Evolutionary conservation across 768 basidiomycete genomes (phyloP), one percentile per base, ranked within the genome.

Genomic region (Dacryopinax spathularia): DNA sequence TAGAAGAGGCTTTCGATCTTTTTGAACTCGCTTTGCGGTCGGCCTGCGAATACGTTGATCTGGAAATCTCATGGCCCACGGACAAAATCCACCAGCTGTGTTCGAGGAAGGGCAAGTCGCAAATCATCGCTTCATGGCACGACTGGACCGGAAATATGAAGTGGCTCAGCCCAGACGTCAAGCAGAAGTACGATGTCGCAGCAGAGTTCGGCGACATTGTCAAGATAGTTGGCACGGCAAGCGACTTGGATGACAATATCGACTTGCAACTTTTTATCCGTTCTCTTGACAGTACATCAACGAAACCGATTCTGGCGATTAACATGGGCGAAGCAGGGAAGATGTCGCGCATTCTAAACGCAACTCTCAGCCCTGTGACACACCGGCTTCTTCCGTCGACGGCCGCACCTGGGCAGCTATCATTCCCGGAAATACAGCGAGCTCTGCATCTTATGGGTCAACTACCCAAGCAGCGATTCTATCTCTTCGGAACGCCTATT

Each of bases 371-470:
- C 35, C 95, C 95, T 15, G 84, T 97, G 43, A 90, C 93, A 0
- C 96, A 98, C 73, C 85, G 90, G 0, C 77, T 86, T 3, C 81
- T 95, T n/a, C 91, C 92, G 0, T 79, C 77, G 63, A 84, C 86
- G 66, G 91, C 95, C 0, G 96, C 94, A 0, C 94, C 95, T 1
- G 96, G 96, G 6, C 95, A 98, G 71, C 80, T 98, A 33, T 86
- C 91, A 2, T 89, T 91, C 73, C 83, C 80, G 9, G 82, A 97
- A 73, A 89, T 98, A 62, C 89, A 95, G 69, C 77, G 78, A 33
- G 91, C 87, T 0, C 78, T 96, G 37, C 79, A 88, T 70, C 80
- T 97, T 12, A 75, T 93, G 22, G 95, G 96, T 1, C 77, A 87
- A 44, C 78, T 89, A 6, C 90, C 91, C 1, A 68, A 83, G 2